phyloP scores from a whole-genome alignment of 306 rosid genomes.

The Rosa chinensis region DNA sequence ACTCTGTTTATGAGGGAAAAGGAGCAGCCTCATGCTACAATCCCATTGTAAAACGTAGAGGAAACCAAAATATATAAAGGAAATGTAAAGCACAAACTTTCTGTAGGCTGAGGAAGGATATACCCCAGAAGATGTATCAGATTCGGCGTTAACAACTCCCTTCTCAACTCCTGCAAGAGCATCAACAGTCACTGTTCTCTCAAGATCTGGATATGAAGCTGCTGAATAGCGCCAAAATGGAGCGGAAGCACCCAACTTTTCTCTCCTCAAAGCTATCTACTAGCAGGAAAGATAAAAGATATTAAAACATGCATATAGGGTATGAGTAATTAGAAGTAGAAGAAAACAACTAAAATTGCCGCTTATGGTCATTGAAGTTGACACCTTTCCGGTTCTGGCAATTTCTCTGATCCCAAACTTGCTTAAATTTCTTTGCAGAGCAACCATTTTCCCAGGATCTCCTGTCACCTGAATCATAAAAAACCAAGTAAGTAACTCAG shows the following conservation, averaged over 20 bases:
- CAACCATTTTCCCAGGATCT: slow-evolving; percentile 88
- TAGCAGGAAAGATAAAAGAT: slow-evolving; percentile 13
- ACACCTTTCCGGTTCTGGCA: slow-evolving; percentile 92
- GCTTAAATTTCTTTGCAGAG: slow-evolving; percentile 62
- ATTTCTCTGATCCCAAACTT: slow-evolving; percentile 84
- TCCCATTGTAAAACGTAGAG: background rate
- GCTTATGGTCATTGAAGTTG: slow-evolving; percentile 5
- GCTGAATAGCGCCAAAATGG: slow-evolving; percentile 92
- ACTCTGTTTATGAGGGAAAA: background rate
- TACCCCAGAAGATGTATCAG: slow-evolving; percentile 56
- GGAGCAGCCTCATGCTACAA: background rate
- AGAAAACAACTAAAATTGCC: slow-evolving; percentile 12
- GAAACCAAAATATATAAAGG: background rate
- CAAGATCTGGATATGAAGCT: slow-evolving; percentile 91
- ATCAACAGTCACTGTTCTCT: slow-evolving; percentile 41
- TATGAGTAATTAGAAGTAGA: slow-evolving; percentile 10
- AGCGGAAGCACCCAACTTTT: slow-evolving; percentile 84
- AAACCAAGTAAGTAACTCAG: background rate
- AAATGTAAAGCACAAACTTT: too few relatives aligned
- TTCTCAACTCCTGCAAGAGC: slow-evolving; percentile 46
- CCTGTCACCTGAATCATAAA: slow-evolving; percentile 65
- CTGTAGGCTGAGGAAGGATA: slow-evolving; percentile 25
- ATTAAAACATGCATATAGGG: background rate
- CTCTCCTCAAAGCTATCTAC: slow-evolving; percentile 89
- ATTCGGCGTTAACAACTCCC: slow-evolving; percentile 27